phyloP scores from a whole-genome alignment of 2,329 filamentous ascomycete genomes.

The Pseudofabraea citricarpa region DNA sequence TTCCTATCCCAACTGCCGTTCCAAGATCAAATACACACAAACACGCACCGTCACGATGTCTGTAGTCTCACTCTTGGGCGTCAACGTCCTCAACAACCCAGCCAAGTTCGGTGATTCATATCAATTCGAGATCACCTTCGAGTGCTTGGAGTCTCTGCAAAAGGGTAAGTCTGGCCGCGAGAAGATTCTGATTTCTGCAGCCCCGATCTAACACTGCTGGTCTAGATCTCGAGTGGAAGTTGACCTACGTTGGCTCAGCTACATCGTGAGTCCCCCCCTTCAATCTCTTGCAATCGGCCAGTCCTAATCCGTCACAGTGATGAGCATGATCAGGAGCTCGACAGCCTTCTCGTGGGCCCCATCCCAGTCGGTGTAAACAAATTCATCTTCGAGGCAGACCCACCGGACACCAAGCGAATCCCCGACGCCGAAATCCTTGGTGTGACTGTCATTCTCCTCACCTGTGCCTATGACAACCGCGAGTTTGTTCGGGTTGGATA shows the following conservation, averaged over 20 bases:
- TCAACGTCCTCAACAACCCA: slow-evolving; percentile 96
- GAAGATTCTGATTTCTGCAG: too few relatives aligned
- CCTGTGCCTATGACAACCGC: slow-evolving; percentile 91
- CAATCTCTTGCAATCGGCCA: slow-evolving; percentile 2
- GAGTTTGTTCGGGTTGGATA: slow-evolving; percentile 98
- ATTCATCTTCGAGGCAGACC: slow-evolving; percentile 94
- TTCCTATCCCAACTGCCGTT: too few relatives aligned
- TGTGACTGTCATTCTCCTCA: slow-evolving; percentile 94
- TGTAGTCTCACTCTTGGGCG: slow-evolving; percentile 90
- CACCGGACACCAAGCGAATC: slow-evolving; percentile 85
- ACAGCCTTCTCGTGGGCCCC: slow-evolving; percentile 93
- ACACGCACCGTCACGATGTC: slow-evolving; percentile 70
- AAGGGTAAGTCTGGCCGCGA: slow-evolving; percentile 61
- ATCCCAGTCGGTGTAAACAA: slow-evolving; percentile 98
- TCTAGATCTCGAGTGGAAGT: slow-evolving; percentile 91
- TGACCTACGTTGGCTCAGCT: slow-evolving; percentile 97
- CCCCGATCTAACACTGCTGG: neutral
- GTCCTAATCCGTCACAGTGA: slow-evolving; percentile 17
- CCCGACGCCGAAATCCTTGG: slow-evolving; percentile 93
- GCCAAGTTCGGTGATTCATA: slow-evolving; percentile 90
- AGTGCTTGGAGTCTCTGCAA: slow-evolving; percentile 90
- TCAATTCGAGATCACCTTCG: slow-evolving; percentile 97
- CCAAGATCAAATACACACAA: too few relatives aligned
- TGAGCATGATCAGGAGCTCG: slow-evolving; percentile 97
- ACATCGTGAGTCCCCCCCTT: slow-evolving; percentile 67